Evolutionary conservation across 371 early-diverging fungal species (phyloP).

Genomic region (Chytridium lagenaria): DNA sequence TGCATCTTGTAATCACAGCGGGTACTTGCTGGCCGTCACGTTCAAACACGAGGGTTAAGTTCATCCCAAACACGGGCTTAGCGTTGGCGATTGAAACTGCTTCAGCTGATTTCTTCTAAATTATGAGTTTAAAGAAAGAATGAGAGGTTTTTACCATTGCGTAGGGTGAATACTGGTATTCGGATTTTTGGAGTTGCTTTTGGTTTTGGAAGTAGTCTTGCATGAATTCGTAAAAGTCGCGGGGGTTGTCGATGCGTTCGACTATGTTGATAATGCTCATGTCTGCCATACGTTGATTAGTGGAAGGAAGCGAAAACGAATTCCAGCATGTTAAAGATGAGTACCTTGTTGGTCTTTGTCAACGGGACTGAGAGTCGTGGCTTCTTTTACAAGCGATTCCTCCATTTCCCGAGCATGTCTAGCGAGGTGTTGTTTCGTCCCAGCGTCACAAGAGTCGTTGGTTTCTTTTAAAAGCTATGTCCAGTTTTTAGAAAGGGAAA

Average conservation of each 20-base stretch:
- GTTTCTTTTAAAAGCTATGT: conserved; percentile 66
- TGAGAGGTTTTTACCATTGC: conserved; percentile 31
- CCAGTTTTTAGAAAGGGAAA: neutral
- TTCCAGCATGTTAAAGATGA: too few species aligned
- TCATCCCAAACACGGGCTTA: conserved; percentile 72
- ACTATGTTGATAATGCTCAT: conserved; percentile 47
- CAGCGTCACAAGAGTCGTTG: conserved; percentile 73
- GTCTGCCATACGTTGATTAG: conserved; percentile 18
- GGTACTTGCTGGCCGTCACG: conserved; percentile 78
- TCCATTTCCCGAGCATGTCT: conserved; percentile 70
- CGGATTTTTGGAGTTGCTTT: conserved; percentile 41
- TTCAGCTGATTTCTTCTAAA: conserved; percentile 56
- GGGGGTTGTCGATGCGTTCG: conserved; percentile 62
- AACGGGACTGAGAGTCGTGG: conserved; percentile 56
- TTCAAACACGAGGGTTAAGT: conserved; percentile 58
- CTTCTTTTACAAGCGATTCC: conserved; percentile 60
- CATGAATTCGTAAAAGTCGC: conserved; percentile 48
- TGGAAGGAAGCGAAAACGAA: neutral
- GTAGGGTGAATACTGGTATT: conserved; percentile 44
- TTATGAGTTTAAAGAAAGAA: neutral
- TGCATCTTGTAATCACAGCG: conserved; percentile 72
- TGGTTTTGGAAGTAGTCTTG: conserved; percentile 31
- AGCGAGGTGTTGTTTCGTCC: conserved; percentile 71
- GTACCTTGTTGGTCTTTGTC: conserved; percentile 41
- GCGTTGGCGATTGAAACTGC: conserved; percentile 66